These are phyloP conservation scores for Phalaenopsis aphrodite DNA, from an alignment of 106 monocot genomes.

Conservation along the genomic window DNA sequence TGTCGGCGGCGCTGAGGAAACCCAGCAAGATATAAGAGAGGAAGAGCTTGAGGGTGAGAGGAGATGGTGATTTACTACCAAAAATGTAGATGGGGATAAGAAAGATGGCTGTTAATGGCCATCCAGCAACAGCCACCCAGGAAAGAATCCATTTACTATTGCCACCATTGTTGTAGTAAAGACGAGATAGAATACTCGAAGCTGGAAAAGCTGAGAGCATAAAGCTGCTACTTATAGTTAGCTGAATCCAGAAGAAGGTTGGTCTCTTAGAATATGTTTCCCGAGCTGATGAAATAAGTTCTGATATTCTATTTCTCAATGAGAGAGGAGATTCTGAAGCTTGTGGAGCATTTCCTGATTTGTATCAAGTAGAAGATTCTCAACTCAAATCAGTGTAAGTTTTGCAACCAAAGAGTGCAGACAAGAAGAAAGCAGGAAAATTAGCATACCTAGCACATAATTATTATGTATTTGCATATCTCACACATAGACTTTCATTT, in stretches of 20 bases:
- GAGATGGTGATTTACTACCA: constrained; percentile 37
- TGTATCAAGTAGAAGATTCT: constrained; percentile 1
- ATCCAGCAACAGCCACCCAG: constrained; percentile 85
- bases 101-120: constrained; percentile 65
- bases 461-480: too few relatives aligned
- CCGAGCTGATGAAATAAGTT: constrained; percentile 9
- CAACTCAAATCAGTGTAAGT: neutral
- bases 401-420: too few relatives aligned
- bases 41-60: constrained; percentile 47
- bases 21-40: constrained; percentile 69
- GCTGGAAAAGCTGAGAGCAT: constrained; percentile 93
- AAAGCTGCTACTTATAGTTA: constrained; percentile 33
- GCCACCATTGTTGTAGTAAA: constrained; percentile 72
- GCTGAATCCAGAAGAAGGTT: constrained; percentile 52
- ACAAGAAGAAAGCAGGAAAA: too few relatives aligned
- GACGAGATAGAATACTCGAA: constrained; percentile 78
- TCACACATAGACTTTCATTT: too few relatives aligned
- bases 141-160: constrained; percentile 95
- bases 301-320: constrained; percentile 12
- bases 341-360: constrained; percentile 10
- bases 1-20: constrained; percentile 79
- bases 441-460: too few relatives aligned
- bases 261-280: constrained; percentile 41
- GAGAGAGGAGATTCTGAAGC: constrained; percentile 8
- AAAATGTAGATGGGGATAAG: constrained; percentile 54